Base-by-base conservation (phyloP, 176 grass and related monocot genomes). In the Leersia perrieri region DNA sequence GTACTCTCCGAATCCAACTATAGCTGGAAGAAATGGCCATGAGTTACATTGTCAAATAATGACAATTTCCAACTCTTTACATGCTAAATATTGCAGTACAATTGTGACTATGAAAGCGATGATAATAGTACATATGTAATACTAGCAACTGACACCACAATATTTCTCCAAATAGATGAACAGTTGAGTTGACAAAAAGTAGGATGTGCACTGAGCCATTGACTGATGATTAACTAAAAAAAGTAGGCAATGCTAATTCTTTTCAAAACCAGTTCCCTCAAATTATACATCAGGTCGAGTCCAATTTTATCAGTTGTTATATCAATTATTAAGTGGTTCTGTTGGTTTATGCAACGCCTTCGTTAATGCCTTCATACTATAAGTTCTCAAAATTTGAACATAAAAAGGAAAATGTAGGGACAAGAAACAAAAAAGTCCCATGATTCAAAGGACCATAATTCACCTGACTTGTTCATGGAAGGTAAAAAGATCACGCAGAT, bases 401-500 rank as follows among this genome's bases (percentile, higher is more conserved):
- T 14, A 79, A 45, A 23, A 64, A 5, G 20, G 5, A 9, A 65
- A 32, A 14, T 5, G 0, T 29, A 2, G 25, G n/a, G 49, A 63
- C 26, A 70, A 87, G 36, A 75, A 80, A 75, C n/a, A n/a, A 6
- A 25, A 34, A 67, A 44, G 36, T 14, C 14, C 70, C 51, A 74
- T 27, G 60, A 75, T 77, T 66, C 12, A 55, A 60, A 82, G 41
- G 66, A 70, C 70, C 3, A 73, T 7, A 77, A 18, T 72, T 77
- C 82, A 93, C 96, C 92, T 95, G 84, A 93, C 69, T 70, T 98
- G 82, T 20, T 98, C 96, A 81, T 89, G 88, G 31, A 91, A 93
- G 62, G 88, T 90, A 79, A 98, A 98, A 84, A 98, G 96, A 91
- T 93, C 92, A 55, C 90, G 90, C 41, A 95, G 82, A 70, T 98